Evolutionary conservation across 805 yeast genomes (phyloP), one percentile per base, ranked within the genome.

Genomic region (Torulaspora franciscae): DNA sequence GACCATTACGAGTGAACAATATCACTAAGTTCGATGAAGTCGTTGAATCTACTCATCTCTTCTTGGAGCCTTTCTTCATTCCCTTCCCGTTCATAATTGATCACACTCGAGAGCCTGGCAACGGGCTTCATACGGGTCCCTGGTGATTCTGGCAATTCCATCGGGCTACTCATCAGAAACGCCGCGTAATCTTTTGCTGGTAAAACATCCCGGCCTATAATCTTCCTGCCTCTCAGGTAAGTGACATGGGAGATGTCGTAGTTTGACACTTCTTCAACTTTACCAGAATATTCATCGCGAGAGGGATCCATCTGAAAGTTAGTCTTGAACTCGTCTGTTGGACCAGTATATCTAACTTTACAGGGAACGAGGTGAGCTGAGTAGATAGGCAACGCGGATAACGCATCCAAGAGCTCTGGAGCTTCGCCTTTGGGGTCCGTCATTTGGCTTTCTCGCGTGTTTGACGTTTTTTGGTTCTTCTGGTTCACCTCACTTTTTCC

Each of bases 61-160:
- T 55, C 54, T 3, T 41, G 34, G 11, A 58, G 45, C 15, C 62
- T 49, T 8, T 45, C 39, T 11, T 56, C 57, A 42, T 62, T 62
- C 1, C 73, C 73, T 35, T 69, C 73, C 45, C 73, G 61, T 47
- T 69, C 73, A 47, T 58, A 69, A 54, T 70, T 67, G 3, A 50
- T 32, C 6, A 62, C 25, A 7, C 41, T 30, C 3, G 46, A 28
- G 1, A 56, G 23, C 32, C 37, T 32, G 15, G 52, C 51, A 1
- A 42, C 17, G 4, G 47, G 42, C 34, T 43, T 26, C 28, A 26
- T 36, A 23, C 17, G 23, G 15, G 17, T 7, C 10, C 4, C 17
- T 27, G 7, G 14, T 15, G 24, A 24, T 5, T 28, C 17, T 49
- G 37, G 6, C 45, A 36, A 28, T 29, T 57, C 52, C 13, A 36